phyloP scores from a whole-genome alignment of 768 basidiomycete genomes.

The Hericium coralloides region DNA sequence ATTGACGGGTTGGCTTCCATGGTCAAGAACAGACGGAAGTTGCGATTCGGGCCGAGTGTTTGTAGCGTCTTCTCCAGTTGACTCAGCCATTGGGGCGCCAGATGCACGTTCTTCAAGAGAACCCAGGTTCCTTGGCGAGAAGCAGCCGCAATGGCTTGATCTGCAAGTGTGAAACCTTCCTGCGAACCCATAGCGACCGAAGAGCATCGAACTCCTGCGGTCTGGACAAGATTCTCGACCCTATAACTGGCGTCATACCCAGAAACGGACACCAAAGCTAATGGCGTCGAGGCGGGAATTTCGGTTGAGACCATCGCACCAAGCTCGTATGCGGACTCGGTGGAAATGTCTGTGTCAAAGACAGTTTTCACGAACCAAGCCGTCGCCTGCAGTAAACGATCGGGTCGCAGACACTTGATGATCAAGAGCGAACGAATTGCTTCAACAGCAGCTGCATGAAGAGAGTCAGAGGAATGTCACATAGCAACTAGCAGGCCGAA shows the following conservation, averaged over 20 bases:
- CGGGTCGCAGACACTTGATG: slow-evolving; percentile 88
- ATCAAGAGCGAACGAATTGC: slow-evolving; percentile 70
- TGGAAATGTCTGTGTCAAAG: slow-evolving; percentile 75
- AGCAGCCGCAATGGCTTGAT: slow-evolving; percentile 90
- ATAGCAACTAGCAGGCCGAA: neutral
- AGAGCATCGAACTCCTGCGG: slow-evolving; percentile 65
- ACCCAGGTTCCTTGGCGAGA: slow-evolving; percentile 95
- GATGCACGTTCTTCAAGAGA: slow-evolving; percentile 92
- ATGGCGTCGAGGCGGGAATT: slow-evolving; percentile 69
- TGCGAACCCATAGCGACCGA: slow-evolving; percentile 98
- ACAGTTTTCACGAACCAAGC: slow-evolving; percentile 64
- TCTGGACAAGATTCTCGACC: slow-evolving; percentile 80
- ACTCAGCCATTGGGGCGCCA: slow-evolving; percentile 92
- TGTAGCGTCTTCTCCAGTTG: slow-evolving; percentile 96
- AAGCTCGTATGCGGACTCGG: slow-evolving; percentile 68
- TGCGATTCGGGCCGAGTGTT: slow-evolving; percentile 78
- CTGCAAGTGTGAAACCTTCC: slow-evolving; percentile 93
- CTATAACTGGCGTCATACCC: slow-evolving; percentile 99
- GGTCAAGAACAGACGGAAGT: slow-evolving; percentile 95
- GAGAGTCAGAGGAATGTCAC: neutral
- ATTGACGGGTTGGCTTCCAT: slow-evolving; percentile 96
- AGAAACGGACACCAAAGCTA: slow-evolving; percentile 87
- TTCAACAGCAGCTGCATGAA: slow-evolving; percentile 50
- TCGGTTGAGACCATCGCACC: slow-evolving; percentile 71
- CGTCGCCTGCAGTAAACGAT: slow-evolving; percentile 80